These are phyloP conservation scores for Nectriaceae sp. DNA, from an alignment of 2,329 filamentous ascomycete species.

Conservation along the genomic window DNA sequence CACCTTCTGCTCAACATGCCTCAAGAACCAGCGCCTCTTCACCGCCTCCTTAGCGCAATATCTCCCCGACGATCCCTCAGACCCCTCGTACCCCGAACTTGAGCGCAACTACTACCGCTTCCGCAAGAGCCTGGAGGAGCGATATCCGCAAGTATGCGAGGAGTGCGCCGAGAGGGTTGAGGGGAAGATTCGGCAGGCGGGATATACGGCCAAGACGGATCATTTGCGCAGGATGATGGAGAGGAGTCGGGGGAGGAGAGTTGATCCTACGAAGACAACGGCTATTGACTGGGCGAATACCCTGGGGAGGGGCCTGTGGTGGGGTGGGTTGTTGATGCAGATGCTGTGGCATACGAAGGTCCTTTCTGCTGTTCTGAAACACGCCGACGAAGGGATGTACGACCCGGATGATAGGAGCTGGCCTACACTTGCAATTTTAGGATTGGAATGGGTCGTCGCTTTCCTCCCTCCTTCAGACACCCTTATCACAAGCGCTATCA, in stretches of 20 bases:
- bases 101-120: slow-evolving; percentile 71
- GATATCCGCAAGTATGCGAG: slow-evolving; percentile 87
- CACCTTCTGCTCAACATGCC: slow-evolving; percentile 73
- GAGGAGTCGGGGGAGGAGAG: slow-evolving; percentile 49
- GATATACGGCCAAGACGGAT: slow-evolving; percentile 84
- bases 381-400: slow-evolving; percentile 32
- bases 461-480: slow-evolving; percentile 42
- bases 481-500: slow-evolving; percentile 50
- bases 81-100: slow-evolving; percentile 69
- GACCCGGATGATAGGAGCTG: slow-evolving; percentile 34
- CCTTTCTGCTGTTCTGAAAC: slow-evolving; percentile 27
- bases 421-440: slow-evolving; percentile 9
- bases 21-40: slow-evolving; percentile 86
- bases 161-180: slow-evolving; percentile 77
- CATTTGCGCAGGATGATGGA: slow-evolving; percentile 75
- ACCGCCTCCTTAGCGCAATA: slow-evolving; percentile 78
- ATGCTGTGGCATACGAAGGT: slow-evolving; percentile 51
- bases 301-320: slow-evolving; percentile 50
- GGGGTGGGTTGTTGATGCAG: slow-evolving; percentile 47
- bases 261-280: slow-evolving; percentile 31
- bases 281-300: slow-evolving; percentile 45
- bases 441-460: slow-evolving; percentile 16
- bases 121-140: slow-evolving; percentile 71
- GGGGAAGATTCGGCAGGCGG: slow-evolving; percentile 67
- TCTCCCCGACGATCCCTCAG: slow-evolving; percentile 62